Evolutionary conservation across 108 stramenopile genomes (phyloP).

Genomic region (Thalassiosira profunda): DNA sequence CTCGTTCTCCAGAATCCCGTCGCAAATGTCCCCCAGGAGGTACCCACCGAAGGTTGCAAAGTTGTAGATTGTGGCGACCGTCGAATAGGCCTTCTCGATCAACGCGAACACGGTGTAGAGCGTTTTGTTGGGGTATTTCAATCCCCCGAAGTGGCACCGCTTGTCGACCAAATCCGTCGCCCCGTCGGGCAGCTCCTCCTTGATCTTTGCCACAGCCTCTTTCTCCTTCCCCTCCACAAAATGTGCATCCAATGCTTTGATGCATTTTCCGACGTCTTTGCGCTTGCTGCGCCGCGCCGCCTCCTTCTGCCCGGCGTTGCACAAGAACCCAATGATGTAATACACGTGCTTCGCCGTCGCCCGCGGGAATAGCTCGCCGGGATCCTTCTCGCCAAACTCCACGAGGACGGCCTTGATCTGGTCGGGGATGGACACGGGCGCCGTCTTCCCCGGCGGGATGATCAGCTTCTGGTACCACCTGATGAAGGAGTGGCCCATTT

Average conservation of each 20-base stretch:
- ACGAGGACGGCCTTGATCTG: too few relatives aligned
- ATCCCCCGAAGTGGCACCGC: background rate
- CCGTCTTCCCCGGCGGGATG: too few relatives aligned
- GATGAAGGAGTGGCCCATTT: too few relatives aligned
- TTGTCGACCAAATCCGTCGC: constrained; percentile 5
- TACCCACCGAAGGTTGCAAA: constrained; percentile 1
- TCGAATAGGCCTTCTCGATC: constrained; percentile 5
- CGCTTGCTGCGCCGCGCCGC: background rate
- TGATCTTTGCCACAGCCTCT: background rate
- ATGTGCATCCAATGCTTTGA: background rate
- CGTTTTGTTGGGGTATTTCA: background rate
- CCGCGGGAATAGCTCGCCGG: too few relatives aligned
- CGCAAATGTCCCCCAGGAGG: background rate
- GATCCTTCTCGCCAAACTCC: too few relatives aligned
- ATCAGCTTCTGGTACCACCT: too few relatives aligned
- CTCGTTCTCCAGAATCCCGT: constrained; percentile 1
- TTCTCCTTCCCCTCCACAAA: background rate
- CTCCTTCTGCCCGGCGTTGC: background rate
- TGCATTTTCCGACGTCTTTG: background rate
- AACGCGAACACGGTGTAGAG: constrained; percentile 6
- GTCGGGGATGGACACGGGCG: too few relatives aligned
- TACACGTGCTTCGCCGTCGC: constrained; percentile 12
- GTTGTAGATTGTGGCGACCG: background rate
- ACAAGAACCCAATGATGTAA: constrained; percentile 12
- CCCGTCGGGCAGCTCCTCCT: background rate